Evolutionary conservation across 179 eudicot genomes (phyloP), one percentile per base, ranked within the genome.

Genomic region (Actinidia arguta): DNA sequence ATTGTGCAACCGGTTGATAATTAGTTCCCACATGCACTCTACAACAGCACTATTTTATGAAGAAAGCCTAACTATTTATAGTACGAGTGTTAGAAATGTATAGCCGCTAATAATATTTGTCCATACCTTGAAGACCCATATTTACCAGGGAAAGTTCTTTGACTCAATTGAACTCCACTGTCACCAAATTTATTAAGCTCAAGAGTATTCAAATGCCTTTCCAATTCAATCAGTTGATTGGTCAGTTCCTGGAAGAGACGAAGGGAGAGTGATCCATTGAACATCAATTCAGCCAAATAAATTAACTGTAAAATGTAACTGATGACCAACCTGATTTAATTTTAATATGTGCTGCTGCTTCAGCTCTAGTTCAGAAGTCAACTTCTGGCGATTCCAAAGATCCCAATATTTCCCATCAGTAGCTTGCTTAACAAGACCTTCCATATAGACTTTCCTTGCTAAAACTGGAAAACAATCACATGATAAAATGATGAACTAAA

Each of bases 311-410:
- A 20, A 56, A 69, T 50, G 62, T 66, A 50, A 64, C 61, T 48
- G 42, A 8, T n/a, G 51, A 75, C 73, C 78, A 80, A 95, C 99
- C 98, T 95, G 94, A 87, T 90, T 92, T 74, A 84, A 44, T 78
- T 88, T 90, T 83, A 85, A 82, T 66, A 96, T 83, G 58, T 85
- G 88, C 69, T 75, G 86, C 73, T 85, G 92, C 91, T 92, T 93
- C 89, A 93, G 79, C 84, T 95, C 94, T 63, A 96, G 91, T 91
- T 96, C 99, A 78, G 94, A 88, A 88, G 90, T 93, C 89, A 96
- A 85, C 85, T 90, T 93, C 83, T 93, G 98, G 61, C 93, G 88
- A 84, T 92, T 87, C 98, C 99, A 96, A 20, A 95, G 87, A 82
- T 95, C 97, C 94, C 89, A 88, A 84, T 92, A 96, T 84, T 86